Base-by-base conservation (phyloP, 257 asterid genomes). In the Phtheirospermum japonicum region DNA sequence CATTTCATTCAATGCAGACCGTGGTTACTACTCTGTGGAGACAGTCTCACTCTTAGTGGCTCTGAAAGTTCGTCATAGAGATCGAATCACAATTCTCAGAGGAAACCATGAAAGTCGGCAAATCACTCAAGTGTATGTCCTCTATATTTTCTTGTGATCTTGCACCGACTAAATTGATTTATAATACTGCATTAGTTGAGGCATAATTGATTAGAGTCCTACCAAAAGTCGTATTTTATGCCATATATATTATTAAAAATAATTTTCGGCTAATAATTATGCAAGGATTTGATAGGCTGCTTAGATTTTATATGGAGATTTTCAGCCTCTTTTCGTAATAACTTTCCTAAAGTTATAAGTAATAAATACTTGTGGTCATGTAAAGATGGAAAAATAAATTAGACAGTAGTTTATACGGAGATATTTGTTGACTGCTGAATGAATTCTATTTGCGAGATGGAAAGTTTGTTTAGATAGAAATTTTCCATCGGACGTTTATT, bases 101-200 rank as follows among this genome's bases (percentile, higher is more conserved):
- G 96, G 96, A 84, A 91, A 88, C 81, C 98, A 91, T 70, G 98
- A 91, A 74, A 91, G 98, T 71, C 91, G 98, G 57, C 98, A 91
- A 72, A 91, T 91, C 78, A 90, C 96, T 72, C 98, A 85, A 90
- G 98, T 90, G 98, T 91, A 89, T 67, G 92, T 40, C 66, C 55
- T 57, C 66, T 65, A 58, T 45, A 66, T 43, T 54, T 36, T 71
- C 62, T 39, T 31, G 32, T 65, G 40, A 48, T 64, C 36, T 31
- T 70, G 14, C 40, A 37, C 54, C 60, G 40, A 42, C 36, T 62
- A 56, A 37, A 26, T 49, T 19, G 17, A 55, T 55, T 62, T 31
- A n/a, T n/a, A n/a, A n/a, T n/a, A n/a, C n/a, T n/a, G n/a, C n/a
- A n/a, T n/a, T n/a, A n/a, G n/a, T n/a, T n/a, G n/a, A n/a, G n/a